Evolutionary conservation across 139 green algal species (phyloP).

Genomic region (Micractinium conductrix): DNA sequence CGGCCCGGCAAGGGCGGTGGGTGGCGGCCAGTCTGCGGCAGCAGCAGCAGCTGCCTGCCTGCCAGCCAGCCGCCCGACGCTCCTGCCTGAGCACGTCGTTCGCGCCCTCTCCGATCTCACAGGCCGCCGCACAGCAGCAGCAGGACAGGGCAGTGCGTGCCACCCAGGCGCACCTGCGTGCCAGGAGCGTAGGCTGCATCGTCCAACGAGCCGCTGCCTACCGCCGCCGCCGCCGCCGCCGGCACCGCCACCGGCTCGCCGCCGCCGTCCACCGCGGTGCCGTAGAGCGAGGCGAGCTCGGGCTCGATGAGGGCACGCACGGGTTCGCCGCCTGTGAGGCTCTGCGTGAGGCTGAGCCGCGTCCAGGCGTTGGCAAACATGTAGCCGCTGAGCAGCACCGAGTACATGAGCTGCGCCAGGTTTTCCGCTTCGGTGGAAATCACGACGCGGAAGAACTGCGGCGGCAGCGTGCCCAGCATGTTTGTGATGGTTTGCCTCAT

Average conservation of each 20-base stretch:
- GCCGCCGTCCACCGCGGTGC: not conserved
- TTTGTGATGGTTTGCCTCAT: slow-evolving; percentile 86
- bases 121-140: no score
- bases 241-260: not conserved
- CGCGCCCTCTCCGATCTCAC: no score
- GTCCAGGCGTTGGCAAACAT: slow-evolving; percentile 86
- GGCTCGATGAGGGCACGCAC: not conserved
- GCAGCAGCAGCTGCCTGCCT: no score
- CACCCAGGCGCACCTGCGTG: not conserved
- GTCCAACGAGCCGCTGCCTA: not conserved
- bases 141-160: no score
- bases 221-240: not conserved
- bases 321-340: no score
- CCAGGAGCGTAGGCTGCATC: not conserved
- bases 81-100: no score
- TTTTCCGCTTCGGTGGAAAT: slow-evolving; percentile 80
- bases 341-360: slow-evolving; percentile 70
- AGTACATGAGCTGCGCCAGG: slow-evolving; percentile 89
- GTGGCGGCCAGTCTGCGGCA: no score
- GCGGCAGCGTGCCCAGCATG: slow-evolving; percentile 84
- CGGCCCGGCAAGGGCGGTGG: no score
- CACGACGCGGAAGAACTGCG: slow-evolving; percentile 85
- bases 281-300: not conserved
- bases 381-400: slow-evolving; percentile 87
- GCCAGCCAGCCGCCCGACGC: no score